Evolutionary conservation across 768 basidiomycete genomes (phyloP).

Genomic region (Amanita muscaria): DNA sequence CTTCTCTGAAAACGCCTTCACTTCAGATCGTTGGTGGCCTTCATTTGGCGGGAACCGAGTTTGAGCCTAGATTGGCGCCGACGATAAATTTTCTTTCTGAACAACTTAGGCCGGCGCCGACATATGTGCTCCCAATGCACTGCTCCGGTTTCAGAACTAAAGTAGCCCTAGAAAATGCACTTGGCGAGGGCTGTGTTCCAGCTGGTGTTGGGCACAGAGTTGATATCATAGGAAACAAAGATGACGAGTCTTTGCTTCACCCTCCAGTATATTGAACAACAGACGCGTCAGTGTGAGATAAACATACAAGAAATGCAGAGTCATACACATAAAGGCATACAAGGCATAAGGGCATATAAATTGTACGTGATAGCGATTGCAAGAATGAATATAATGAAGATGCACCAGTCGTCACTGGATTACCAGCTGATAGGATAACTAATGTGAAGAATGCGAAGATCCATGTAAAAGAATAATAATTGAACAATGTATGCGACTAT

Average conservation of each 20-base stretch:
- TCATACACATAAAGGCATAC: not conserved
- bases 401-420: too few relatives aligned
- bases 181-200: slow-evolving; percentile 73
- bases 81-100: slow-evolving; percentile 66
- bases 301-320: slow-evolving; percentile 7
- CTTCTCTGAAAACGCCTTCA: not conserved
- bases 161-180: slow-evolving; percentile 53
- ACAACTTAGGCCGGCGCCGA: slow-evolving; percentile 52
- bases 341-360: not conserved
- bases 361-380: not conserved
- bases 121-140: slow-evolving; percentile 76
- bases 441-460: too few relatives aligned
- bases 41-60: slow-evolving; percentile 71
- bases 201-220: slow-evolving; percentile 67
- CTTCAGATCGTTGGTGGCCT: slow-evolving; percentile 68
- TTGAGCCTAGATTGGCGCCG: slow-evolving; percentile 49
- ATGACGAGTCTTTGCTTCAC: slow-evolving; percentile 30
- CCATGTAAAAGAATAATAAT: too few relatives aligned
- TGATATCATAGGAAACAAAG: slow-evolving; percentile 41
- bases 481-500: slow-evolving; percentile 2
- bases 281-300: not conserved
- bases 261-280: slow-evolving; percentile 20
- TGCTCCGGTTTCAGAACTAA: slow-evolving; percentile 78
- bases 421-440: not conserved
- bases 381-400: not conserved